Conservation (phyloP, 2,329 filamentous ascomycete species). For the Gyromitra esculenta region DNA sequence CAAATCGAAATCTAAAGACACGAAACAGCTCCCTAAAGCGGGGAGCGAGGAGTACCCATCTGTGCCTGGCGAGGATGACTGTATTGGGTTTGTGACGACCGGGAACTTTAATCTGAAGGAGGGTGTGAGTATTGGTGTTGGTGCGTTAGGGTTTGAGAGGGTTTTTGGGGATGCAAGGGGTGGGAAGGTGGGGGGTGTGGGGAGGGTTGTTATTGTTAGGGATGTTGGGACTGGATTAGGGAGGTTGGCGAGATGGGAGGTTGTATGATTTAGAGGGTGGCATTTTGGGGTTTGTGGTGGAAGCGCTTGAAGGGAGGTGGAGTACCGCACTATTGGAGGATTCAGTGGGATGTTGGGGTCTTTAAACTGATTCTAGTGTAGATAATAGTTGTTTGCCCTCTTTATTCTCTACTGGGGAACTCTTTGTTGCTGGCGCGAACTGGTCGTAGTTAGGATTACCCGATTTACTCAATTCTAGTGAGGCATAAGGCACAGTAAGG, state of each 20-base stretch:
- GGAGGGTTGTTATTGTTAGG: slow-evolving; percentile 76
- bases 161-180: slow-evolving; percentile 63
- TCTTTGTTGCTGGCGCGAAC: no score
- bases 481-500: no score
- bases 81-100: slow-evolving; percentile 90
- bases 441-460: no score
- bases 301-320: not conserved
- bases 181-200: slow-evolving; percentile 54
- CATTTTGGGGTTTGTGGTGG: not conserved
- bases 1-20: not conserved
- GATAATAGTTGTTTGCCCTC: no score
- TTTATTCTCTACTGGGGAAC: no score
- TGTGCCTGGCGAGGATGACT: slow-evolving; percentile 77
- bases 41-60: slow-evolving; percentile 67
- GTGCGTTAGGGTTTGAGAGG: slow-evolving; percentile 71
- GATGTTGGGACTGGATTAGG: slow-evolving; percentile 82
- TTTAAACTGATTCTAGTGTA: not conserved
- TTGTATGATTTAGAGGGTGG: slow-evolving; percentile 62
- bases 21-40: slow-evolving; percentile 58
- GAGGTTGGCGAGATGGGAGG: slow-evolving; percentile 81
- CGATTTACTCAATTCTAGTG: no score
- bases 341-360: not conserved
- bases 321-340: not conserved
- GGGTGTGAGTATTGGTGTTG: slow-evolving; percentile 79
- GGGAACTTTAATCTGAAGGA: slow-evolving; percentile 83